Conservation (phyloP, 371 early-diverging fungal genomes). For the Thermomucor indicae-seudaticae region DNA sequence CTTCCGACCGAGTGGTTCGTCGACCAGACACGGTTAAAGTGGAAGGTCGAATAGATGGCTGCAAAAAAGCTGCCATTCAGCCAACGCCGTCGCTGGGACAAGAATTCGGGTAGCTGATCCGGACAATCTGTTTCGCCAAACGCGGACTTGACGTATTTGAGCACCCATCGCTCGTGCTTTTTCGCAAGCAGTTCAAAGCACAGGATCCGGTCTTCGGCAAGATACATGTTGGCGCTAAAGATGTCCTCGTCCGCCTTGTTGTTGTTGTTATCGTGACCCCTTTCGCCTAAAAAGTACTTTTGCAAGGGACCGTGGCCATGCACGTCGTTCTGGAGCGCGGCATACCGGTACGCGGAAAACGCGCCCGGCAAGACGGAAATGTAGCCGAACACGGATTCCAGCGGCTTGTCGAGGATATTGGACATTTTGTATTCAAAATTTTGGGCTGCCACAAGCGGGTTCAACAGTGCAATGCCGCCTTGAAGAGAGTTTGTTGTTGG, state of each 20-base stretch:
- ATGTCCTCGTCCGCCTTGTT: slow-evolving; percentile 45
- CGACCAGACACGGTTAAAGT: slow-evolving; percentile 75
- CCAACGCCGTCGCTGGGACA: slow-evolving; percentile 71
- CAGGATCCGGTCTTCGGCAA: slow-evolving; percentile 75
- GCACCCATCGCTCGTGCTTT: slow-evolving; percentile 56
- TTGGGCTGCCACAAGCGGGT: slow-evolving; percentile 88
- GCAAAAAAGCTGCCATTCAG: slow-evolving; percentile 76
- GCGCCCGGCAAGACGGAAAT: slow-evolving; percentile 80
- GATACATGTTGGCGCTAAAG: slow-evolving; percentile 73
- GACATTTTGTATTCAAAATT: slow-evolving; percentile 93
- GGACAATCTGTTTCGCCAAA: slow-evolving; percentile 76
- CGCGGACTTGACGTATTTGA: slow-evolving; percentile 65
- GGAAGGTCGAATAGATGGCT: slow-evolving; percentile 64
- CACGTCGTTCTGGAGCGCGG: slow-evolving; percentile 48
- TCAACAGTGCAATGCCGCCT: slow-evolving; percentile 35
- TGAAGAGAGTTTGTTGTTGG: not conserved
- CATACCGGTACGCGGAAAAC: slow-evolving; percentile 67
- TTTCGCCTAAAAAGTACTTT: slow-evolving; percentile 68
- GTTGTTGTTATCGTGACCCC: too few species aligned
- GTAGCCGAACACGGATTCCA: slow-evolving; percentile 83
- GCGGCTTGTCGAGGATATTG: slow-evolving; percentile 81
- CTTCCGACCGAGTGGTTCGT: slow-evolving; percentile 70
- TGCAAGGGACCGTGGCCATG: slow-evolving; percentile 60
- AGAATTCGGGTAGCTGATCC: slow-evolving; percentile 60
- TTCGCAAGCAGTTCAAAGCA: slow-evolving; percentile 76